phyloP scores from a whole-genome alignment of 2,329 filamentous ascomycete genomes.

The Scopulariopsis brevicaulis region DNA sequence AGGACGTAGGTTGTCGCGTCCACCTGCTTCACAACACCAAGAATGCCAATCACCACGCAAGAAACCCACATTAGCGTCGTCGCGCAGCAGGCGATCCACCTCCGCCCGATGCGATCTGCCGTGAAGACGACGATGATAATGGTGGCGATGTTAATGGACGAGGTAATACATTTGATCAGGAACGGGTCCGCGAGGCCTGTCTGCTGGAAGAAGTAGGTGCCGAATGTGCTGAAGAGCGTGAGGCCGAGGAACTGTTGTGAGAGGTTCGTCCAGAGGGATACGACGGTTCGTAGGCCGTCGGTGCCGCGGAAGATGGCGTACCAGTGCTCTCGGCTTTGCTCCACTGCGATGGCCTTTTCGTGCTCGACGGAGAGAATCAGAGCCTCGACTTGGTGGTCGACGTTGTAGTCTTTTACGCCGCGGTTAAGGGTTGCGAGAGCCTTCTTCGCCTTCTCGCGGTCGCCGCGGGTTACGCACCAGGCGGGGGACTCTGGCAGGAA shows the following conservation, averaged over 20 bases:
- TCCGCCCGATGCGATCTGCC: conserved; percentile 9
- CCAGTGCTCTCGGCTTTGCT: conserved; percentile 13
- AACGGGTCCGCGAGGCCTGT: conserved; percentile 15
- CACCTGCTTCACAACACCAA: conserved; percentile 8
- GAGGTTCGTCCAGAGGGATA: conserved; percentile 15
- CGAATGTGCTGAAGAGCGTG: conserved; percentile 11
- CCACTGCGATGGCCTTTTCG: conserved; percentile 12
- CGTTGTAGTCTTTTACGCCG: conserved; percentile 15
- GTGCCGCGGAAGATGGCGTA: conserved; percentile 17
- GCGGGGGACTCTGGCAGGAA: conserved; percentile 26
- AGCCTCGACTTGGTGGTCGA: conserved; percentile 16
- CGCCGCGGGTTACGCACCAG: conserved; percentile 19
- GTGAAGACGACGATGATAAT: conserved; percentile 7
- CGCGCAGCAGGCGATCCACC: conserved; percentile 9
- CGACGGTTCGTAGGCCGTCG: conserved; percentile 16
- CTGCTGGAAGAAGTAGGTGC: conserved; percentile 20
- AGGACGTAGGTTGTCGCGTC: conserved; percentile 9
- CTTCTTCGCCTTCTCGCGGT: conserved; percentile 11
- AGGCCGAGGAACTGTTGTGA: conserved; percentile 13
- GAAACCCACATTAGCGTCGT: conserved; percentile 8
- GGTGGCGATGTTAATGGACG: conserved; percentile 10
- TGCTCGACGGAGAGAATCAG: conserved; percentile 12
- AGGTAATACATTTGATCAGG: conserved; percentile 10
- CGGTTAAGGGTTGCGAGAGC: conserved; percentile 10
- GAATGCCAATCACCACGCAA: conserved; percentile 8